Conservation (phyloP, 2,329 filamentous ascomycete species). For the Myriosclerotinia curreyana region DNA sequence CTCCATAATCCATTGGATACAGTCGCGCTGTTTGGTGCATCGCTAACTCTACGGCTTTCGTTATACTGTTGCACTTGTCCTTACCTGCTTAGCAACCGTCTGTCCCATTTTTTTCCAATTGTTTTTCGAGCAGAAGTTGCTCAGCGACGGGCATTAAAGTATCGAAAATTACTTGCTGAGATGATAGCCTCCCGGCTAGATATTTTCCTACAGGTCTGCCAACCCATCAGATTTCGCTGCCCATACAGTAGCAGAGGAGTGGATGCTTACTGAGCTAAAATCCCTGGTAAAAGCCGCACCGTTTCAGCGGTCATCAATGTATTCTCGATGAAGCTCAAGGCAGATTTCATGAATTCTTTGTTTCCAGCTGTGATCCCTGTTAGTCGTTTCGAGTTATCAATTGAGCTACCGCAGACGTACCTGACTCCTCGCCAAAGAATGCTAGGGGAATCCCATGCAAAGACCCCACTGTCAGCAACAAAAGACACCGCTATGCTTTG, state of each 20-base stretch:
- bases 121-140: neutral
- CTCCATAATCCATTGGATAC: conserved; percentile 27
- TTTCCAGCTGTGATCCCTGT: neutral
- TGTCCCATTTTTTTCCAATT: too few relatives aligned
- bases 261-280: conserved; percentile 16
- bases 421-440: too few relatives aligned
- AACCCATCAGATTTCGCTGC: neutral
- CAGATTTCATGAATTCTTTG: conserved; percentile 21
- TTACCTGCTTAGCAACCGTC: too few relatives aligned
- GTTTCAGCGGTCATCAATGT: conserved; percentile 19
- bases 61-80: too few relatives aligned
- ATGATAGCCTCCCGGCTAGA: conserved; percentile 10
- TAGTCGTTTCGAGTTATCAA: too few relatives aligned
- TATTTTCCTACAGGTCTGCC: conserved; percentile 19
- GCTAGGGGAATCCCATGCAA: too few relatives aligned
- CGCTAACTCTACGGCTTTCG: too few relatives aligned
- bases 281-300: conserved; percentile 17
- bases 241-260: neutral
- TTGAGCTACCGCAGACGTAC: too few relatives aligned
- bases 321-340: conserved; percentile 15
- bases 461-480: too few relatives aligned
- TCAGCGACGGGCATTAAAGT: conserved; percentile 15
- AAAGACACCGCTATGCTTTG: too few relatives aligned
- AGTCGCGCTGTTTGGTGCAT: conserved; percentile 10
- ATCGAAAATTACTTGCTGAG: conserved; percentile 15